Evolutionary conservation across 164 flowering plant species (phyloP).

Genomic region (Vitis vinifera): ASM3070453v1 NC_081820.1:2157501-2158000

Average conservation of each 20-base stretch:
- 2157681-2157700: conserved; percentile 87
- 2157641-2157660: conserved; percentile 88
- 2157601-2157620: conserved; percentile 97
- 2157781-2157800: background rate
- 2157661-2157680: conserved; percentile 72
- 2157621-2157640: conserved; percentile 87
- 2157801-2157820: background rate
- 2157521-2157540: conserved; percentile 81
- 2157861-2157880: background rate
- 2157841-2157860: background rate
- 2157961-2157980: too few relatives aligned
- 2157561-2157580: conserved; percentile 96
- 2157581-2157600: conserved; percentile 97
- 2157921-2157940: too few relatives aligned
- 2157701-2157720: conserved; percentile 75
- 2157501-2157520: conserved; percentile 75
- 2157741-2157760: conserved; percentile 13
- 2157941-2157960: too few relatives aligned
- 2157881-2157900: too few relatives aligned
- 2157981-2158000: too few relatives aligned
- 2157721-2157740: conserved; percentile 33
- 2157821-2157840: background rate
- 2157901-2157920: too few relatives aligned
- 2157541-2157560: conserved; percentile 97
- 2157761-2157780: conserved; percentile 5